A percentile compares a stretch with the other conserved stretches of the same genome.
Evolutionary conservation across 208 protist species (phyloP).

Genomic region (Crithidia fasciculata): DNA sequence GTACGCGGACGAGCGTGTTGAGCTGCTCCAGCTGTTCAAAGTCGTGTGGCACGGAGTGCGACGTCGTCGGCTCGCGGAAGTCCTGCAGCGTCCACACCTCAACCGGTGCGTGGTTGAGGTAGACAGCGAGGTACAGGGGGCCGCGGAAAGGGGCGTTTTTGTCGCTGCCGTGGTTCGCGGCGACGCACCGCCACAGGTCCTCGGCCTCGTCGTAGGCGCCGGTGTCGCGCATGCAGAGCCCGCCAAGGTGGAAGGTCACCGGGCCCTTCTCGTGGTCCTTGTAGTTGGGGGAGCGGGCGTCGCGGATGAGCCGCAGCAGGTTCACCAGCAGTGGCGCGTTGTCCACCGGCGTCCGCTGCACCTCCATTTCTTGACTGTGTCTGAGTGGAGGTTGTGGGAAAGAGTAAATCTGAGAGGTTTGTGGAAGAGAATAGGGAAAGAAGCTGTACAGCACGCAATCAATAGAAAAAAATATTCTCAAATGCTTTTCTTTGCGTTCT

Average conservation of each 20-base stretch:
- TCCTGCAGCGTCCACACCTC: slow-evolving; percentile 59
- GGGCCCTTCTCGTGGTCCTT: slow-evolving; percentile 33
- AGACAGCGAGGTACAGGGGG: slow-evolving; percentile 46
- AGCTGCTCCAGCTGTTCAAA: slow-evolving; percentile 49
- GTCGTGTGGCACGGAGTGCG: slow-evolving; percentile 42
- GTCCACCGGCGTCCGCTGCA: slow-evolving; percentile 31
- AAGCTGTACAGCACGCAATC: too few species aligned
- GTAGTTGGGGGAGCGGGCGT: slow-evolving; percentile 41
- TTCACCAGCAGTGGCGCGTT: slow-evolving; percentile 54
- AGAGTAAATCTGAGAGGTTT: neutral
- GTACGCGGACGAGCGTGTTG: slow-evolving; percentile 47
- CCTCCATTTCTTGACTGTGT: slow-evolving; percentile 4
- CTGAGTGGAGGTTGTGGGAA: neutral
- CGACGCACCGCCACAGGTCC: slow-evolving; percentile 33
- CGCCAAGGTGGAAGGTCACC: slow-evolving; percentile 47
- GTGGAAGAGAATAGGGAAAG: too few species aligned
- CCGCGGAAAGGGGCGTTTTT: slow-evolving; percentile 26
- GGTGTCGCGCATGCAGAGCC: slow-evolving; percentile 41
- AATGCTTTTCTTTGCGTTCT: too few species aligned
- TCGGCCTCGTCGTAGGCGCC: slow-evolving; percentile 46
- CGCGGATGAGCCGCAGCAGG: slow-evolving; percentile 51
- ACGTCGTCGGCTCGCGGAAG: slow-evolving; percentile 44
- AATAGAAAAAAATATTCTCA: slow-evolving; percentile 17
- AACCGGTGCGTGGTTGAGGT: slow-evolving; percentile 35
- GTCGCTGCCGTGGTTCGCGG: slow-evolving; percentile 3